Evolutionary conservation across 306 rosid species (phyloP).

Genomic region (Hylodesmum podocarpum): DNA sequence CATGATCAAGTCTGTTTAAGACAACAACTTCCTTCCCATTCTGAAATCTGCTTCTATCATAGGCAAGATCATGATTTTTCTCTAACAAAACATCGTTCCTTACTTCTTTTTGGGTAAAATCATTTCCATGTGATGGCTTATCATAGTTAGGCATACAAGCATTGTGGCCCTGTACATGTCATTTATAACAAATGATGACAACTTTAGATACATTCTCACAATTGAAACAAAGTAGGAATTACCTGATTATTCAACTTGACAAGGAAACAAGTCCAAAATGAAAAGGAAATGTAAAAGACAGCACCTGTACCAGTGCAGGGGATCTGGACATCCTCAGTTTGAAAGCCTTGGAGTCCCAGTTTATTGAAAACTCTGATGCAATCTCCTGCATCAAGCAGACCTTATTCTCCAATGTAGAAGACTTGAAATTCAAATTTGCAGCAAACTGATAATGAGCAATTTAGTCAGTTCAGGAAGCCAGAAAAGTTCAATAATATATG

Average conservation of each 20-base stretch:
- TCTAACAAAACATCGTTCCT: constrained; percentile 39
- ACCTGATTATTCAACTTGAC: neutral
- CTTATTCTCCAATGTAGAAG: constrained; percentile 77
- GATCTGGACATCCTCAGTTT: constrained; percentile 72
- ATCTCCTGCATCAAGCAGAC: constrained; percentile 76
- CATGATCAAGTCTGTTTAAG: constrained; percentile 43
- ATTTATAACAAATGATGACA: constrained; percentile 27
- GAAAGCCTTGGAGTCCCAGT: constrained; percentile 81
- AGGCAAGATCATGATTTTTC: constrained; percentile 29
- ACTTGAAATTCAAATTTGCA: constrained; percentile 66
- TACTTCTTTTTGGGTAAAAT: constrained; percentile 43
- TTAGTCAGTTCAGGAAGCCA: constrained; percentile 32
- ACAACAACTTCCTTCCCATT: constrained; percentile 42
- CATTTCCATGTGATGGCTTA: constrained; percentile 41
- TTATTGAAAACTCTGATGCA: constrained; percentile 71
- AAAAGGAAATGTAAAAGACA: constrained; percentile 24
- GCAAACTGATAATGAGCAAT: constrained; percentile 57
- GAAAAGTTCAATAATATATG: constrained; percentile 7
- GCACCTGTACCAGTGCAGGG: constrained; percentile 57
- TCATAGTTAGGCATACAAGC: constrained; percentile 36
- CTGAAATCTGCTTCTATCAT: constrained; percentile 32
- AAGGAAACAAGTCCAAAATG: neutral
- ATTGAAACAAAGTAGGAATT: neutral
- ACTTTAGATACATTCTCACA: constrained; percentile 19
- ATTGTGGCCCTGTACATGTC: constrained; percentile 55